Percentiles rank a stretch among this genome's conserved stretches.
phyloP scores from a whole-genome alignment of 495 filamentous ascomycete genomes.

The Staphylotrichum longicolle region DNA sequence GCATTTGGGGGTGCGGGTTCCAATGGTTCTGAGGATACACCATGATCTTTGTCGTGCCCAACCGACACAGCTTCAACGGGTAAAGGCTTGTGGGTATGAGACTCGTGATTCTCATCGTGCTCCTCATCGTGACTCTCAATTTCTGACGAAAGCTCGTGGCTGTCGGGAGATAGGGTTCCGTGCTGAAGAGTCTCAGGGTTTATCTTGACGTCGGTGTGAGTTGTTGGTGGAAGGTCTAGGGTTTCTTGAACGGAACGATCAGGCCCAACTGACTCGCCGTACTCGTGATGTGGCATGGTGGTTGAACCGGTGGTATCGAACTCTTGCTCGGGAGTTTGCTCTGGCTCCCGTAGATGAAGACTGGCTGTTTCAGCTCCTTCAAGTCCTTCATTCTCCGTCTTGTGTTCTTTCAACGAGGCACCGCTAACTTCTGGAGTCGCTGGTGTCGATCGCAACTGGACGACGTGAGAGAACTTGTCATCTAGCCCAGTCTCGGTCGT shows the following conservation, averaged over 20 bases:
- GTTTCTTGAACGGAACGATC: background rate
- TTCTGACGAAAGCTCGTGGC: no score
- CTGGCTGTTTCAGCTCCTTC: background rate
- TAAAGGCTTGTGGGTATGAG: no score
- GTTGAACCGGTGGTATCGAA: background rate
- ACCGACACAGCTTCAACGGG: no score
- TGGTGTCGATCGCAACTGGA: background rate
- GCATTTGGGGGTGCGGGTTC: background rate
- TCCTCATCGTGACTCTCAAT: background rate
- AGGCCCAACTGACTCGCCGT: background rate
- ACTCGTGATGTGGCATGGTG: background rate
- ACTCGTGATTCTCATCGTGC: background rate
- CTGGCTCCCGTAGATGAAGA: background rate
- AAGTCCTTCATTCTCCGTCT: background rate
- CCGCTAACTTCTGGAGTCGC: background rate
- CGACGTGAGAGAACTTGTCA: background rate
- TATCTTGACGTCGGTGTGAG: no score
- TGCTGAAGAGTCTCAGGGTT: no score
- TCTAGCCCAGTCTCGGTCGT: background rate
- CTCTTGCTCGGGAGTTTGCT: background rate
- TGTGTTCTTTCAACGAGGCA: background rate
- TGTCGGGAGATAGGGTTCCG: no score
- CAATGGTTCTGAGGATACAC: background rate
- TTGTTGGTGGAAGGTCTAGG: no score
- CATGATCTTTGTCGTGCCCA: background rate